phyloP scores from a whole-genome alignment of 495 filamentous ascomycete species.

The Copromyces sp. region DNA sequence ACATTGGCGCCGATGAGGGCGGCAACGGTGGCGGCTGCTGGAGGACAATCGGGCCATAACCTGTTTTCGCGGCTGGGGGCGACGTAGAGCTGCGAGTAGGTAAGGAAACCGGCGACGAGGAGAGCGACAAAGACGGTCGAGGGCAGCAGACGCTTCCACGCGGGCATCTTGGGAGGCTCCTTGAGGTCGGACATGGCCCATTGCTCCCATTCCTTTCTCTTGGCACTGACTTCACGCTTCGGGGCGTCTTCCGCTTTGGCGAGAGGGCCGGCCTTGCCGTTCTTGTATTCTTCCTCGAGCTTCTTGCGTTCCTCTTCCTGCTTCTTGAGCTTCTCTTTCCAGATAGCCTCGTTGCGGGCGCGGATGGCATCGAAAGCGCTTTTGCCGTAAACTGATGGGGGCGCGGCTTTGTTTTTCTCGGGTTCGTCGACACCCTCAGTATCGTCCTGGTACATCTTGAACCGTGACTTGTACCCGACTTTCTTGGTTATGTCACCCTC shows the following conservation, averaged over 20 bases:
- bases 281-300: constrained; percentile 40
- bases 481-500: constrained; percentile 13
- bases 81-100: constrained; percentile 51
- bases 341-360: constrained; percentile 30
- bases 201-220: constrained; percentile 26
- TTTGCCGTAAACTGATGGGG: constrained; percentile 29
- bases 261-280: constrained; percentile 37
- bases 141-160: constrained; percentile 54
- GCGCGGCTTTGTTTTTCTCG: constrained; percentile 3
- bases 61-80: constrained; percentile 48
- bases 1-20: constrained; percentile 57
- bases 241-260: constrained; percentile 25
- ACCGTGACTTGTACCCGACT: constrained; percentile 19
- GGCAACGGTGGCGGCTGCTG: constrained; percentile 66
- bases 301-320: constrained; percentile 40
- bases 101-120: constrained; percentile 39
- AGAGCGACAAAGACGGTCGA: constrained; percentile 46
- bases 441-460: constrained; percentile 17
- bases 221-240: constrained; percentile 23
- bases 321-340: constrained; percentile 36
- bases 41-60: constrained; percentile 64
- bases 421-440: constrained; percentile 1
- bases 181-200: constrained; percentile 32
- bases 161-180: constrained; percentile 37
- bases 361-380: constrained; percentile 42